These are phyloP conservation scores for Scytalidium lignicola DNA, from an alignment of 2,329 filamentous ascomycete genomes.

Conservation along the genomic window DNA sequence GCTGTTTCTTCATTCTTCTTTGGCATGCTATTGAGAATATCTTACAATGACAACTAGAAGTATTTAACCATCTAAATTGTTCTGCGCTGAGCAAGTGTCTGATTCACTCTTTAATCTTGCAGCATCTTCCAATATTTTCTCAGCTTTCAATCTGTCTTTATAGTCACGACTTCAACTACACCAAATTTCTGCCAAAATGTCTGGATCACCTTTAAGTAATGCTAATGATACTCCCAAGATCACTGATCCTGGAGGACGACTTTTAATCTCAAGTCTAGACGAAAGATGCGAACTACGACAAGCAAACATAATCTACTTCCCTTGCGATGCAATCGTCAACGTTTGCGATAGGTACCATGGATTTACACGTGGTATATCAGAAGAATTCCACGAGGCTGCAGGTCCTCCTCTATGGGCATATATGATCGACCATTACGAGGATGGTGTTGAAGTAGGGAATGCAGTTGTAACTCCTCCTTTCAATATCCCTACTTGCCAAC, in stretches of 20 bases:
- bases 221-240: background rate
- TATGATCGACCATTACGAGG: background rate
- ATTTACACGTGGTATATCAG: background rate
- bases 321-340: background rate
- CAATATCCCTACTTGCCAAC: background rate
- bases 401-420: background rate
- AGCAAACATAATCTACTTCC: background rate
- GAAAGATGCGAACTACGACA: background rate
- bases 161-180: too few species aligned
- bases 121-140: too few species aligned
- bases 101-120: too few species aligned
- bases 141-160: too few species aligned
- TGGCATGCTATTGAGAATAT: too few species aligned
- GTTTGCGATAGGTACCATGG: background rate
- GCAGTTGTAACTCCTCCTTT: background rate
- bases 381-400: background rate
- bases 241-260: background rate
- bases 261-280: background rate
- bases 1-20: too few species aligned
- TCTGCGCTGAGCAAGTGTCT: too few species aligned
- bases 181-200: background rate
- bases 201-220: background rate
- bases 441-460: background rate
- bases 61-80: too few species aligned
- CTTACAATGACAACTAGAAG: too few species aligned